Conservation (phyloP, 176 grass and related monocot genomes). For the Avena insularis region DNA sequence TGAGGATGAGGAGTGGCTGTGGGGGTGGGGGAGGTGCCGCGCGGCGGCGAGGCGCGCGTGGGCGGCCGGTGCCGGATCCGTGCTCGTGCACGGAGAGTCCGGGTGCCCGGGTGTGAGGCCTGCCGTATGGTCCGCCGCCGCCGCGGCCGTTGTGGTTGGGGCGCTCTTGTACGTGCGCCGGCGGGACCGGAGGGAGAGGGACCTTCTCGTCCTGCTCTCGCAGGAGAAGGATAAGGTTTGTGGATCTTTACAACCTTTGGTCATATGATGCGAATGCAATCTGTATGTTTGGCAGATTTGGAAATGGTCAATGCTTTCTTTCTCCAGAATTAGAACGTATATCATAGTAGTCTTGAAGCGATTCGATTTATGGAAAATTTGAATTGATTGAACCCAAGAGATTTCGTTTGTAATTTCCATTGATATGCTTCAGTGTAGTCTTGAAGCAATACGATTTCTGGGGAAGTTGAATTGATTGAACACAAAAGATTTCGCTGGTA, state of each 20-base stretch:
- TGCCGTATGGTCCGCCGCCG: constrained; percentile 58
- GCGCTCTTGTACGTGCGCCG: constrained; percentile 65
- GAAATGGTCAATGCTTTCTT: neutral
- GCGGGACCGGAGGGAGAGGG: constrained; percentile 62
- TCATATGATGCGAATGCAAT: neutral
- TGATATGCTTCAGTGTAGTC: neutral
- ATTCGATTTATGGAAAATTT: neutral
- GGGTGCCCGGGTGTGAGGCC: constrained; percentile 49
- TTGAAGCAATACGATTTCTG: too few species aligned
- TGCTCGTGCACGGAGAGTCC: constrained; percentile 47
- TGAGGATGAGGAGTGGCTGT: neutral
- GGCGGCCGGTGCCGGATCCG: constrained; percentile 46
- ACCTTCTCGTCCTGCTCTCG: constrained; percentile 63
- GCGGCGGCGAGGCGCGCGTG: constrained; percentile 45
- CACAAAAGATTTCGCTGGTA: neutral
- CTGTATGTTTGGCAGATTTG: neutral
- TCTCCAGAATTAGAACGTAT: neutral
- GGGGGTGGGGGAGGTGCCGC: constrained; percentile 32
- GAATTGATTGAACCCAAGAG: too few species aligned
- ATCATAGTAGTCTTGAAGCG: neutral
- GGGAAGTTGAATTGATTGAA: too few species aligned
- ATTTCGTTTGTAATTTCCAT: neutral
- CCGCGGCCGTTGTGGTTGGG: constrained; percentile 43
- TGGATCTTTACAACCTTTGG: constrained; percentile 13
- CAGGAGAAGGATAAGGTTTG: constrained; percentile 79